Conservation (phyloP, 768 basidiomycete species). For the Pulveroboletus sp. region DNA sequence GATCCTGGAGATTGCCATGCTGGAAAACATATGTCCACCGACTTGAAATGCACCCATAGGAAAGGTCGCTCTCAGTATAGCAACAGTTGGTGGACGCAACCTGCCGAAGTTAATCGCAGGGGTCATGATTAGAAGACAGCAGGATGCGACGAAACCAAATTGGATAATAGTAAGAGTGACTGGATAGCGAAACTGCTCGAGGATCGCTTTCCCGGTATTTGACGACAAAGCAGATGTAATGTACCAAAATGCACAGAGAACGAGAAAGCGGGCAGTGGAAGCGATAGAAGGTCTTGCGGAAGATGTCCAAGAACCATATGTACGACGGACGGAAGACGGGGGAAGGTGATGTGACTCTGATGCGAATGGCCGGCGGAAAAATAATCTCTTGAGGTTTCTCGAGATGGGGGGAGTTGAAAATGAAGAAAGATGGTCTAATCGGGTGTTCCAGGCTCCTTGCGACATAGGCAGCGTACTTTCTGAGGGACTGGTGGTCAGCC, state of each 20-base stretch:
- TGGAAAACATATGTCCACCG: conserved; percentile 95
- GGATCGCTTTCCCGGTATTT: conserved; percentile 94
- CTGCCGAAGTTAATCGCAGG: conserved; percentile 63
- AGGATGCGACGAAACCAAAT: conserved; percentile 89
- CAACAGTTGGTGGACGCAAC: conserved; percentile 64
- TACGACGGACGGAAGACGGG: conserved; percentile 25
- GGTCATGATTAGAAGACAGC: conserved; percentile 81
- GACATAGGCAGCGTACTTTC: conserved; percentile 8
- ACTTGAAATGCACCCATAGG: conserved; percentile 99
- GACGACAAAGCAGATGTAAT: conserved; percentile 87
- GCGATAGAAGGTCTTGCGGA: conserved; percentile 12
- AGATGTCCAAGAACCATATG: conserved; percentile 15
- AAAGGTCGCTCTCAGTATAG: conserved; percentile 73
- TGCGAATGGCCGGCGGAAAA: conserved; percentile 15
- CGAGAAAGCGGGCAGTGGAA: conserved; percentile 53
- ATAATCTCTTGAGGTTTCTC: conserved; percentile 13
- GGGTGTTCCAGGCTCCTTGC: conserved; percentile 6
- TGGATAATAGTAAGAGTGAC: conserved; percentile 97
- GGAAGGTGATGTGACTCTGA: conserved; percentile 15
- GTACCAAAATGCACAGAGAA: conserved; percentile 91
- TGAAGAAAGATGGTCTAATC: conserved; percentile 1
- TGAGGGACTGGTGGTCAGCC: conserved; percentile 22
- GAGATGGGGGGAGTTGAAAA: conserved; percentile 9
- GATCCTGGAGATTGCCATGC: conserved; percentile 93
- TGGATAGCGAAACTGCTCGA: conserved; percentile 89